Base-by-base conservation (phyloP, 129 eudicot genomes). In the Sambucus nigra region DNA sequence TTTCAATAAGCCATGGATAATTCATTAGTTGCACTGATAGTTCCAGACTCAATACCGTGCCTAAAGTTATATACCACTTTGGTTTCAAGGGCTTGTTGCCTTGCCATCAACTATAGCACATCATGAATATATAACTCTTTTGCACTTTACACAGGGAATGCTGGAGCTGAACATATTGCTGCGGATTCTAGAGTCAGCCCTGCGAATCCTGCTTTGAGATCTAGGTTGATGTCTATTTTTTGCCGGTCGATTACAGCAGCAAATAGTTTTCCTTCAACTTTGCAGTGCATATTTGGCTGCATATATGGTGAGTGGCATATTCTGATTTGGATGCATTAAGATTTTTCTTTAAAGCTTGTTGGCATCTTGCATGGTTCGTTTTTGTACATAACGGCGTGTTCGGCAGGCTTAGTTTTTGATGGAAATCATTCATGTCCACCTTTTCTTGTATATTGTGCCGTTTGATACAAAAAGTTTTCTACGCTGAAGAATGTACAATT, bases 271-370 rank as follows among this genome's bases (percentile, higher is more conserved):
- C 98, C 98, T 18, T 69, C 88, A 62, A 89, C 98, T 61, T 69
- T 89, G 56, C 98, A 89, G 64, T 89, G 98, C 80, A 89, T 89
- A 59, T 89, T 89, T 68, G 86, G 92, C 66, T 89, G 95, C 80
- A 79, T 89, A 70, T 89, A 81, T 58, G 98, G 98, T 89, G 68
- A 28, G 74, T 10, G 32, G 50, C 26, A 33, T 3, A 33, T 39
- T 58, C 27, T 52, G 7, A 21, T 13, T 0, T 42, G 20, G 10
- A 5, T 31, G 47, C 15, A 12, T 42, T 13, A 6, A 27, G 16
- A 13, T 25, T 22, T 41, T 15, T 64, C 29, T 35, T 35, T 35
- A 7, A 35, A 4, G 4, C 5, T 29, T 29, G 4, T 29, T 29
- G 35, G n/a, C n/a, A n/a, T n/a, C n/a, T n/a, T n/a, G n/a, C n/a